Evolutionary conservation across 345 rosid genomes (phyloP).

Genomic region (Kernera saxatilis): DNA sequence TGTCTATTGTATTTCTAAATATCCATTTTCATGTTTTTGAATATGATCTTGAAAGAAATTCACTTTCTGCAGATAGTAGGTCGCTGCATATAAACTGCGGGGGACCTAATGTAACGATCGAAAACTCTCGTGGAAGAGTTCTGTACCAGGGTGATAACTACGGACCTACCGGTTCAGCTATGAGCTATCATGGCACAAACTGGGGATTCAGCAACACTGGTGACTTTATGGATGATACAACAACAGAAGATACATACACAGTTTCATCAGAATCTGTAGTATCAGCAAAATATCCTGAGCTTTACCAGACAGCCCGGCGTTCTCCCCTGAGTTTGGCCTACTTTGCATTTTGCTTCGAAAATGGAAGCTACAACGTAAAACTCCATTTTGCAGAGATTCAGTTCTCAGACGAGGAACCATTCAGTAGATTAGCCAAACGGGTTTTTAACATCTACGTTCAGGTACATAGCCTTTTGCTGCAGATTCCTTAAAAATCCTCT

Average conservation of each 20-base stretch:
- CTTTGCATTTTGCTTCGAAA: slow-evolving; percentile 48
- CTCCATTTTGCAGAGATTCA: slow-evolving; percentile 62
- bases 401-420: slow-evolving; percentile 39
- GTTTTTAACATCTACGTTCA: slow-evolving; percentile 39
- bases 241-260: slow-evolving; percentile 13
- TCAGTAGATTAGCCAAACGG: slow-evolving; percentile 46
- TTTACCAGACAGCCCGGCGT: slow-evolving; percentile 47
- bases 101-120: slow-evolving; percentile 17
- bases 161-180: slow-evolving; percentile 9
- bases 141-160: slow-evolving; percentile 26
- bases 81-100: slow-evolving; percentile 31
- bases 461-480: neutral
- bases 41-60: neutral
- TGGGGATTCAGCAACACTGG: slow-evolving; percentile 33
- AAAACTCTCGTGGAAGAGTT: slow-evolving; percentile 1
- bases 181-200: neutral
- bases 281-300: slow-evolving; percentile 22
- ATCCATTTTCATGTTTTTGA: neutral
- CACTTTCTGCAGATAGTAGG: neutral
- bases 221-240: slow-evolving; percentile 31
- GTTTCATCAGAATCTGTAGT: slow-evolving; percentile 11
- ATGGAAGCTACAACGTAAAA: slow-evolving; percentile 50
- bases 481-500: neutral
- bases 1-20: neutral
- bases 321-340: slow-evolving; percentile 57